Evolutionary conservation across 495 filamentous ascomycete species (phyloP), one percentile per base, ranked within the genome.

Genomic region (Trichoderma asperelloides): DNA sequence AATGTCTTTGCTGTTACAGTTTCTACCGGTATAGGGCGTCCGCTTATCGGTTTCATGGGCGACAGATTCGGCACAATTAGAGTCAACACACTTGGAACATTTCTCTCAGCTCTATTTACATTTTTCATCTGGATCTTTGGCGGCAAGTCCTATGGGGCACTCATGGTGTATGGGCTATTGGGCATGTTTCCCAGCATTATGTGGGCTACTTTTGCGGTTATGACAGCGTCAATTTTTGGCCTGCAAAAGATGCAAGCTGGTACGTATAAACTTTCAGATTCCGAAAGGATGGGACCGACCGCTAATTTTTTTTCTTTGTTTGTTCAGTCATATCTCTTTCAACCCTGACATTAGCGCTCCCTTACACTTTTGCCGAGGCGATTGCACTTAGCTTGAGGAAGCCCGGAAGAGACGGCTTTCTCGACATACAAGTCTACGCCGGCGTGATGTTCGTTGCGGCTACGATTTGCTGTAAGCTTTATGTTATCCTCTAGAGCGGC

Each of bases 51-150:
- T 0, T 84, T 85, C 66, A 79, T 85, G 67, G 86, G 83, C 65
- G 90, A 91, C 74, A 69, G 62, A 3, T 75, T 81, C 66, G 89
- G 89, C 0, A 77, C 86, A 7, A 85, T 92, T 64, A 89, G 89
- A 65, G 81, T 88, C 72, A 83, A 88, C 3, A 47, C 69, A n/a
- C 33, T 64, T 39, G 65, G 65, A 47, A 70, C 68, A 4, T 37
- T 66, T 15, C 21, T 65, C 11, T 66, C 64, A 67, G 68, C 64
- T n/a, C 12, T 73, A 1, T 51, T 71, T 41, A 83, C 81, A 64
- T 80, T 93, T 16, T 82, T 84, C 23, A 78, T 92, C 28, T 93
- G 89, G 89, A 85, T 70, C 47, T 60, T 60, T 33, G 71, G 85
- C 30, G 86, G 87, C 3, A 82, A 85, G 69, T 85, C 75, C 65